Evolutionary conservation across 192 early-diverging fungal species (phyloP).

Genomic region (Backusella parvicylindrica): DNA sequence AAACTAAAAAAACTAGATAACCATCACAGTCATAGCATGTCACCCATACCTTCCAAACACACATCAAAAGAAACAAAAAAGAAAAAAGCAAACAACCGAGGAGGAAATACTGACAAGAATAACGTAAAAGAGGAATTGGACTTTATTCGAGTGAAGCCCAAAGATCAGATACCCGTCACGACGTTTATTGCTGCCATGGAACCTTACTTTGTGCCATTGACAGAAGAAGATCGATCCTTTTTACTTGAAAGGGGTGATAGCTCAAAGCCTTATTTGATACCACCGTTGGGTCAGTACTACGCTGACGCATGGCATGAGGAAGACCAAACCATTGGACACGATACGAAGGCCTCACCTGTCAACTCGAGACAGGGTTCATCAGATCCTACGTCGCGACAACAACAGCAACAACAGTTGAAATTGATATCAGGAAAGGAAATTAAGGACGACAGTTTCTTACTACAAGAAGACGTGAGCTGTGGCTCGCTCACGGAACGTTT

Average conservation of each 20-base stretch:
- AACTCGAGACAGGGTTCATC: conserved; percentile 12
- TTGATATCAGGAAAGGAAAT: conserved; percentile 28
- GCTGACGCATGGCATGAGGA: conserved; percentile 62
- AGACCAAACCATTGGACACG: conserved; percentile 50
- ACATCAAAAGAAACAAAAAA: neutral
- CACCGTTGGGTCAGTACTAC: conserved; percentile 80
- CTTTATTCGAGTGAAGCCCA: conserved; percentile 35
- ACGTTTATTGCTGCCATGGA: conserved; percentile 83
- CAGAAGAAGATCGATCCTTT: conserved; percentile 78
- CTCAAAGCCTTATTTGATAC: conserved; percentile 62
- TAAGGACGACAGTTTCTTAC: conserved; percentile 28
- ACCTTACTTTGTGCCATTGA: conserved; percentile 79
- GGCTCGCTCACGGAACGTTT: conserved; percentile 78
- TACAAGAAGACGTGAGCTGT: conserved; percentile 21
- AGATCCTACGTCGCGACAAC: neutral
- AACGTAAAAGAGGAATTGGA: conserved; percentile 20
- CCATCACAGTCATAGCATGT: neutral
- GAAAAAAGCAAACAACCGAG: conserved; percentile 8
- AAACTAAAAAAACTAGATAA: conserved; percentile 22
- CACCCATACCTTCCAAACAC: conserved; percentile 9
- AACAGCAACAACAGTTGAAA: conserved; percentile 4
- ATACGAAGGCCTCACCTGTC: conserved; percentile 17
- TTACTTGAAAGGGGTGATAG: conserved; percentile 51
- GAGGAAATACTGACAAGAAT: neutral
- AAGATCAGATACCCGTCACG: conserved; percentile 77